Conservation (phyloP, 129 eudicot species). For the Tagetes erecta region DNA sequence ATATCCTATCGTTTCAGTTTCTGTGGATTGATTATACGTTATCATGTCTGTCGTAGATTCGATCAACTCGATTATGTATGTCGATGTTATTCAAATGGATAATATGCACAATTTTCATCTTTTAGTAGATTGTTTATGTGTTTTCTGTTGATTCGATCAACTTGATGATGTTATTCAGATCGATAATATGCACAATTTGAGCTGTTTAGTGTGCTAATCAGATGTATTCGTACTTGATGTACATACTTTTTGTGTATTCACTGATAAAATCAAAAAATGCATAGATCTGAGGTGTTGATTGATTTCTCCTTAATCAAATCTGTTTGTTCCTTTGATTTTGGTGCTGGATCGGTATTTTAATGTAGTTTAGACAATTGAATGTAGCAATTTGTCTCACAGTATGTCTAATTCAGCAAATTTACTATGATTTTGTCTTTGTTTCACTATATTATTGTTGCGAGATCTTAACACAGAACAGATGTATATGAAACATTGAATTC, state of each 20-base stretch:
- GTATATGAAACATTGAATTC: not conserved
- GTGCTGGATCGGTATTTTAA: not conserved
- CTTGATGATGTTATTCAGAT: not conserved
- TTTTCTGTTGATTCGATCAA: not conserved
- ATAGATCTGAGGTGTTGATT: not conserved
- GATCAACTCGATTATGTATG: no score
- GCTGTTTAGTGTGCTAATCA: not conserved
- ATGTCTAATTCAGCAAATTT: not conserved
- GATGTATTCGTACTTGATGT: not conserved
- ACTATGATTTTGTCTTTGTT: not conserved
- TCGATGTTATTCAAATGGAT: not conserved
- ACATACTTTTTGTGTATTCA: not conserved
- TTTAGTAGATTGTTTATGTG: not conserved
- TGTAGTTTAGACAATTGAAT: not conserved
- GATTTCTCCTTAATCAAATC: no score
- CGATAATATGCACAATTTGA: not conserved
- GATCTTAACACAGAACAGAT: not conserved
- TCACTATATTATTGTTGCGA: not conserved
- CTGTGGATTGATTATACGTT: not conserved
- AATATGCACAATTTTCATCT: not conserved
- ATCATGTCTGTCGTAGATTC: not conserved
- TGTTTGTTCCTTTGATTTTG: not conserved
- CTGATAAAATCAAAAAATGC: conserved; percentile 1
- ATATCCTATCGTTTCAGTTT: not conserved
- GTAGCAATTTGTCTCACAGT: not conserved